phyloP scores from a whole-genome alignment of 306 rosid genomes.

The Acacia crassicarpa region DNA sequence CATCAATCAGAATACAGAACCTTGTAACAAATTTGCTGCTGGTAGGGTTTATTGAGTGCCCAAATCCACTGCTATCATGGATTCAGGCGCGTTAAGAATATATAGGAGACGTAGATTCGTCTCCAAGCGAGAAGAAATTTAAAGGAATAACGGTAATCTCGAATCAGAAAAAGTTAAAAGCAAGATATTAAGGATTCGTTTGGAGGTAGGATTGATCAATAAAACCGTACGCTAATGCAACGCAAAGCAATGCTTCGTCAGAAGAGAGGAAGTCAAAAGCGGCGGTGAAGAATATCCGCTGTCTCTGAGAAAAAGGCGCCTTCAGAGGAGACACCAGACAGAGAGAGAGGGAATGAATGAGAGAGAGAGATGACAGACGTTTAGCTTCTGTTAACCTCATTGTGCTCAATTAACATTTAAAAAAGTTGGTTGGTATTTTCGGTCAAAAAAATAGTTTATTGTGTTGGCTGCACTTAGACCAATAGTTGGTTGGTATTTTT shows the following conservation, averaged over 20 bases:
- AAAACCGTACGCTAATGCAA: not conserved
- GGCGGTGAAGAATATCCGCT: constrained; percentile 17
- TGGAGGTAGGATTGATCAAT: not conserved
- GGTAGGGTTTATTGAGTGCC: constrained; percentile 9
- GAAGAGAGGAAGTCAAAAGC: not conserved
- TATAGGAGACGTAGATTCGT: constrained; percentile 20
- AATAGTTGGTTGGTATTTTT: too few species aligned
- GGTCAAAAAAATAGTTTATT: too few species aligned
- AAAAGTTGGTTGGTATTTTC: too few species aligned
- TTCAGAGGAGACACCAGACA: not conserved
- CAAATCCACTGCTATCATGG: constrained; percentile 19
- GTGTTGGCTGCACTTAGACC: too few species aligned
- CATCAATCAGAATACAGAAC: constrained; percentile 49
- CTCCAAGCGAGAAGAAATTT: constrained; percentile 17
- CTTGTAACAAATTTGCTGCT: constrained; percentile 5
- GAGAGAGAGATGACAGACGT: too few species aligned
- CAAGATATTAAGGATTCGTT: not conserved
- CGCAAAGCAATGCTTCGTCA: not conserved
- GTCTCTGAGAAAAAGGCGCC: not conserved
- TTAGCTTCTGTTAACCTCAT: too few species aligned
- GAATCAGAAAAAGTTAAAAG: not conserved
- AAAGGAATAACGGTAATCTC: constrained; percentile 7
- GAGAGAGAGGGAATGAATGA: not conserved
- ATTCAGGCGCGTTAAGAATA: not conserved
- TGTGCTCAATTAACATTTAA: too few species aligned